phyloP scores from a whole-genome alignment of 805 yeast species.

The Tetrapisispora fleetii region DNA sequence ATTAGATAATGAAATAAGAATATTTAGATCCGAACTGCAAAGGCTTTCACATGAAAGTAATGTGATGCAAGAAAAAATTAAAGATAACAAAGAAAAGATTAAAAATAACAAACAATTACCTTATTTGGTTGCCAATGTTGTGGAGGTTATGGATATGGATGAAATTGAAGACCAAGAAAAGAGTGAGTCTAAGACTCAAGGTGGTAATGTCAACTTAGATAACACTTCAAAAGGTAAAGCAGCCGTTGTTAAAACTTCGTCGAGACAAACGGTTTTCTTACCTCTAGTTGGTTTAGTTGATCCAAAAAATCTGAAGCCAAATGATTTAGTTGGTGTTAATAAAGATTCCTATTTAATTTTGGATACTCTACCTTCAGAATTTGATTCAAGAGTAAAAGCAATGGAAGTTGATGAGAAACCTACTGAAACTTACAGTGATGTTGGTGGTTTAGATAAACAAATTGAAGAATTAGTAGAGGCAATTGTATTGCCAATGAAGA shows the following conservation, averaged over 20 bases:
- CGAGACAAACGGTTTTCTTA: conserved; percentile 92
- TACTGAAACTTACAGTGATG: conserved; percentile 91
- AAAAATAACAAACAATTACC: conserved; percentile 93
- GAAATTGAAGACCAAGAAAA: conserved; percentile 70
- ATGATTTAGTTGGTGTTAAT: conserved; percentile 94
- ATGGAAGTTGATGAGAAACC: conserved; percentile 99
- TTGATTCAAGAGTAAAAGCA: conserved; percentile 95
- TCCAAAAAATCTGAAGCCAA: conserved; percentile 86
- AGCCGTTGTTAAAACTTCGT: conserved; percentile 96
- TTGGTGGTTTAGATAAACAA: conserved; percentile 97
- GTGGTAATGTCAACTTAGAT: conserved; percentile 90
- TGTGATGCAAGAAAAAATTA: conserved; percentile 85
- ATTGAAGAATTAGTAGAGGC: conserved; percentile 98
- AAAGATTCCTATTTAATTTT: conserved; percentile 89
- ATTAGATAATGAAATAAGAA: conserved; percentile 89
- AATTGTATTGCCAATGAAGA: conserved; percentile 96
- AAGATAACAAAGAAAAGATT: conserved; percentile 92
- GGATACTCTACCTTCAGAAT: conserved; percentile 93
- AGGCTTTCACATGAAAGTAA: conserved; percentile 86
- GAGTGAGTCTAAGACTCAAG: conserved; percentile 52
- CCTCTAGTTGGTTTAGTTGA: conserved; percentile 95
- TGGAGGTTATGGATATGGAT: conserved; percentile 81
- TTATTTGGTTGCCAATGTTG: conserved; percentile 91
- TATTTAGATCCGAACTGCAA: conserved; percentile 85
- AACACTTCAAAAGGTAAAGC: conserved; percentile 87